Conservation (phyloP, 2,329 filamentous ascomycete species). For the Mollisiaceae sp. region DNA sequence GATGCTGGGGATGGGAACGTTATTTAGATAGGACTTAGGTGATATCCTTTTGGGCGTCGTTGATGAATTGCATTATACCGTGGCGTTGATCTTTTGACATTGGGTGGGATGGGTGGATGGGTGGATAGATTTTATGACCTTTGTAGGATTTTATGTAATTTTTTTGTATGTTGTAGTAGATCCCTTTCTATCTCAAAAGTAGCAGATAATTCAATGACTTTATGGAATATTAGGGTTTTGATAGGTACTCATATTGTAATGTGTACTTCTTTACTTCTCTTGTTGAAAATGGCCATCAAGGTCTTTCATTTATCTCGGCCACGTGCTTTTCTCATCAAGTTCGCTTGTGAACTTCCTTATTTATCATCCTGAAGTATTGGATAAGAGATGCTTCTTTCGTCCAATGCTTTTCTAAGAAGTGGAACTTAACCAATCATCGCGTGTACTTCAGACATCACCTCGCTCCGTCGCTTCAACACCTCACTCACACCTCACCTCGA, state of each 20-base stretch:
- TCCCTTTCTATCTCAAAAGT: conserved; percentile 21
- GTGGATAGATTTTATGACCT: background rate
- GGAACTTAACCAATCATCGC: background rate
- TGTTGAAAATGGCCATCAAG: no score
- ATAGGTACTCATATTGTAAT: background rate
- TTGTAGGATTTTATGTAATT: conserved; percentile 29
- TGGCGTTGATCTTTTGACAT: conserved; percentile 24
- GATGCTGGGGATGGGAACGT: conserved; percentile 33
- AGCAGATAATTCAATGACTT: conserved; percentile 15
- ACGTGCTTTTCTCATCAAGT: no score
- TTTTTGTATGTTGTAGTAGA: conserved; percentile 20
- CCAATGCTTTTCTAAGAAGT: background rate
- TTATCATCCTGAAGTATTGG: no score
- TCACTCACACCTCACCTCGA: background rate
- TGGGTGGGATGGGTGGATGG: conserved; percentile 7
- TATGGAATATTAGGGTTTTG: background rate
- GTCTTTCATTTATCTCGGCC: no score
- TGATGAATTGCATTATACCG: conserved; percentile 28
- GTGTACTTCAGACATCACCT: background rate
- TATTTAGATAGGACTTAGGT: conserved; percentile 30
- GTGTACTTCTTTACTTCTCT: background rate
- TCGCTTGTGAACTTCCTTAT: no score
- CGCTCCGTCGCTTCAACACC: no score
- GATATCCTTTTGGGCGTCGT: conserved; percentile 25
- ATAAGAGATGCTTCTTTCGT: background rate